A percentile compares a stretch with the other conserved stretches of the same genome.
Evolutionary conservation across 805 yeast species (phyloP).

Genomic region (Metschnikowia aberdeeniae): DNA sequence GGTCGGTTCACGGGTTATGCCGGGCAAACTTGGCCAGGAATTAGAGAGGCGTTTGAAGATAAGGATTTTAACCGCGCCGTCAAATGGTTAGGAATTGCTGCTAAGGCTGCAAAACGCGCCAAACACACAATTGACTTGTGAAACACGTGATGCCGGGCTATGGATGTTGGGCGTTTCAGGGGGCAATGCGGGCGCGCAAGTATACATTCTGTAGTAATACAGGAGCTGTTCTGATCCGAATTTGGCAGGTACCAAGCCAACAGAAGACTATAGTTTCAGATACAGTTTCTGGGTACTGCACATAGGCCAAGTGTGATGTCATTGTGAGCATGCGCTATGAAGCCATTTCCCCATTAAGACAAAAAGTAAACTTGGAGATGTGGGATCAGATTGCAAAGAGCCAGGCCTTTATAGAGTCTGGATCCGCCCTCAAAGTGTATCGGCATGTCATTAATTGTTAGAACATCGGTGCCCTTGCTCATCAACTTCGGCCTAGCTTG

Average conservation of each 20-base stretch:
- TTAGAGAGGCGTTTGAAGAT: conserved; percentile 51
- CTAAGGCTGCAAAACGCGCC: conserved; percentile 33
- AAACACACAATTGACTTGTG: conserved; percentile 1
- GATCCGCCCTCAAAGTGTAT: neutral
- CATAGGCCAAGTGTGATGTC: neutral
- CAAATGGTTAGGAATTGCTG: conserved; percentile 43
- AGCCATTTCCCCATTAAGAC: neutral
- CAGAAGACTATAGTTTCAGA: too few species aligned
- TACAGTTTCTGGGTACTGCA: neutral
- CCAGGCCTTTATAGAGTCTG: neutral
- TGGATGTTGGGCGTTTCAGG: too few species aligned
- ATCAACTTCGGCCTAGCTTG: conserved; percentile 13
- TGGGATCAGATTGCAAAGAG: neutral
- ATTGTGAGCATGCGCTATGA: neutral
- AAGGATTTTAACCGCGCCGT: conserved; percentile 42
- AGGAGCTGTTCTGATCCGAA: too few species aligned
- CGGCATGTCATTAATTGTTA: conserved; percentile 12
- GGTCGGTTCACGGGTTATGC: conserved; percentile 47
- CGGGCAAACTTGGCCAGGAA: conserved; percentile 56
- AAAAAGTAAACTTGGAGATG: neutral
- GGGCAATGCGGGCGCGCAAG: neutral
- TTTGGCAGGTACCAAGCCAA: too few species aligned
- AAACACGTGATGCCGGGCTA: neutral
- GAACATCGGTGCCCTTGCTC: conserved; percentile 8
- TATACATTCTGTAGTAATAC: neutral